Conservation (phyloP, 2,329 filamentous ascomycete genomes). For the Colletotrichum musae region DNA sequence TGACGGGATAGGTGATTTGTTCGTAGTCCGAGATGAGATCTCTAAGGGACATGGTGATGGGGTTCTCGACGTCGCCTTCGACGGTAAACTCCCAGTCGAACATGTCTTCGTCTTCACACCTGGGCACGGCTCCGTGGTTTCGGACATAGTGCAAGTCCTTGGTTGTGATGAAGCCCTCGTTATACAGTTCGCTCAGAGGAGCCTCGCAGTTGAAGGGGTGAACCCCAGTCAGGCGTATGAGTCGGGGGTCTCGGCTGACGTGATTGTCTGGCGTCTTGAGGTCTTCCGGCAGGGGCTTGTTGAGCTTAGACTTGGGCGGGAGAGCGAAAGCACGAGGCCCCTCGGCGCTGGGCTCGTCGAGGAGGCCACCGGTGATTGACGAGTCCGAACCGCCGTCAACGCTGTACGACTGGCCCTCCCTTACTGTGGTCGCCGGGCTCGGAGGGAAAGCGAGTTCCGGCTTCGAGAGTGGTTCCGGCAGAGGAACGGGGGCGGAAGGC, state of each 20-base stretch:
- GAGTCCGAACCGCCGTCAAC: conserved; percentile 45
- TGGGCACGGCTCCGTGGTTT: conserved; percentile 88
- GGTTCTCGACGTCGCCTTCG: conserved; percentile 86
- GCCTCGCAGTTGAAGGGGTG: conserved; percentile 95
- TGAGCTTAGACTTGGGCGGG: conserved; percentile 75
- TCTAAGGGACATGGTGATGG: conserved; percentile 78
- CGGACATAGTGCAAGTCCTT: conserved; percentile 92
- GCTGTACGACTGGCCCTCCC: conserved; percentile 53
- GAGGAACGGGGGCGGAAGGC: background rate
- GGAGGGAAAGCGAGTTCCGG: conserved; percentile 51
- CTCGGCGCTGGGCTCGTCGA: conserved; percentile 41
- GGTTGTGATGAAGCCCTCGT: conserved; percentile 87
- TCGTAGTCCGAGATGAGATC: conserved; percentile 82
- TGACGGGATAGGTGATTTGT: conserved; percentile 88
- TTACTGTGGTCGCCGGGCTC: conserved; percentile 57
- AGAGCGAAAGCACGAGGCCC: conserved; percentile 68
- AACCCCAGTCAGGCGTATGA: conserved; percentile 89
- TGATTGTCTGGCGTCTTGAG: conserved; percentile 87
- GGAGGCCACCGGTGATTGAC: conserved; percentile 13
- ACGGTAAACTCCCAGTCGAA: conserved; percentile 86
- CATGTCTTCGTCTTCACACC: conserved; percentile 79
- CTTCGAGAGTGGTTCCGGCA: conserved; percentile 32
- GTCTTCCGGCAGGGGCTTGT: conserved; percentile 79
- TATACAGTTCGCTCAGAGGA: conserved; percentile 82
- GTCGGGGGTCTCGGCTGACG: conserved; percentile 82